These are phyloP conservation scores for Podaxis sp. DNA, from an alignment of 768 basidiomycete species.

Conservation along the genomic window DNA sequence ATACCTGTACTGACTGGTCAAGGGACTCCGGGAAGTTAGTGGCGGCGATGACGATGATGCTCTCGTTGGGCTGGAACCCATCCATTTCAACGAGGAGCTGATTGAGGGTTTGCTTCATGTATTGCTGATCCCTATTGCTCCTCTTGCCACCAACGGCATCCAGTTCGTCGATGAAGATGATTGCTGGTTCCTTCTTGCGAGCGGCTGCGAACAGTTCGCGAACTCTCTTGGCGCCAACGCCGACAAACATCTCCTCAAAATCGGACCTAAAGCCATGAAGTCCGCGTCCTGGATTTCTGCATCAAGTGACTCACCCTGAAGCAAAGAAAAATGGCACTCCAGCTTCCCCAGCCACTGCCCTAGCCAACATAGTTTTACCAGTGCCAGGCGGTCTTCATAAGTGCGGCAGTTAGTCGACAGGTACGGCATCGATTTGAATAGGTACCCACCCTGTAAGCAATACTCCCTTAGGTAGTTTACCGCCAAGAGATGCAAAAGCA, in stretches of 20 bases:
- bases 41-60: conserved; percentile 93
- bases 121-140: conserved; percentile 77
- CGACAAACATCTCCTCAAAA: conserved; percentile 98
- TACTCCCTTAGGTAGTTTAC: conserved; percentile 92
- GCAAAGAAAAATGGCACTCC: conserved; percentile 98
- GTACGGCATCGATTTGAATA: conserved; percentile 1
- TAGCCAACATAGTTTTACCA: conserved; percentile 96
- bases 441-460: conserved; percentile 67
- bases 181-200: conserved; percentile 91
- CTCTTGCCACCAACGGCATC: conserved; percentile 93
- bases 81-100: conserved; percentile 97
- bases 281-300: neutral
- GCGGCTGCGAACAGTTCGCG: conserved; percentile 93
- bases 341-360: conserved; percentile 96
- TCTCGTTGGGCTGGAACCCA: conserved; percentile 90
- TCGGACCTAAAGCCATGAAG: conserved; percentile 55
- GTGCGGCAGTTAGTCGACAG: conserved; percentile 7
- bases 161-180: conserved; percentile 97
- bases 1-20: conserved; percentile 61
- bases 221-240: conserved; percentile 91
- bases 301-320: conserved; percentile 56
- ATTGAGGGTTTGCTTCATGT: conserved; percentile 93
- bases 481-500: conserved; percentile 85
- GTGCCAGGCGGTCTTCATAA: conserved; percentile 72
- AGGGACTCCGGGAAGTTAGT: conserved; percentile 96